Evolutionary conservation across 345 rosid genomes (phyloP), one percentile per base, ranked within the genome.

Genomic region (Punica granatum): DNA sequence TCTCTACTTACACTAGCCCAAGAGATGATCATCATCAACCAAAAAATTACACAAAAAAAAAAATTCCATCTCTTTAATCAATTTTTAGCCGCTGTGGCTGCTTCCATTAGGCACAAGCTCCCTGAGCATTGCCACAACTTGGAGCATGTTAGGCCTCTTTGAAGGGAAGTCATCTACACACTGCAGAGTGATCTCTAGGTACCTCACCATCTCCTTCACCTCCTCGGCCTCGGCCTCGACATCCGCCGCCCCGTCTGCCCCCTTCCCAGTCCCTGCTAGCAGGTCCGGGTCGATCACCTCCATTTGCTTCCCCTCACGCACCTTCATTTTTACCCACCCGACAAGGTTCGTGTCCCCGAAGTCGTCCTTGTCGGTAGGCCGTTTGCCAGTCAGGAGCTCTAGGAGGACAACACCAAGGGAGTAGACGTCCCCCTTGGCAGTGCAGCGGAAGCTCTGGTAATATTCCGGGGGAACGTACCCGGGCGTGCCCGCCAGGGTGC

Each of bases 261-360:
- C 85, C 58, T 73, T 79, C 4, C 69, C 77, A 26, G 80, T 53
- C 32, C 28, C 75, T 39, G 78, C 75, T 4, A 85, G 69, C 75
- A 92, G 76, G 37, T 92, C 97, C 44, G 79, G 77, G 67, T 93
- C 98, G 10, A 93, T 93, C 68, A 93, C 98, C 69, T 93, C 97
- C 92, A 87, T 90, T 59, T 87, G 96, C 53, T 81, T 85, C 71
- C 93, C 97, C 74, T 90, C 96, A 71, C 88, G 77, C 2, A 77
- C 96, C 74, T 88, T 90, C 84, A 93, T 77, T 81, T 90, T 93
- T 31, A 86, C 87, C 98, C 98, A 93, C 16, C 98, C 98, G 33
- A 90, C 98, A 74, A 93, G 77, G 71, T 93, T 93, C 6, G 97
- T 90, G 82, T 93, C 98, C n/a, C 97, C 98, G 48, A 93, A 93